Conservation (phyloP, 805 yeast species). For the Candida maesae region DNA sequence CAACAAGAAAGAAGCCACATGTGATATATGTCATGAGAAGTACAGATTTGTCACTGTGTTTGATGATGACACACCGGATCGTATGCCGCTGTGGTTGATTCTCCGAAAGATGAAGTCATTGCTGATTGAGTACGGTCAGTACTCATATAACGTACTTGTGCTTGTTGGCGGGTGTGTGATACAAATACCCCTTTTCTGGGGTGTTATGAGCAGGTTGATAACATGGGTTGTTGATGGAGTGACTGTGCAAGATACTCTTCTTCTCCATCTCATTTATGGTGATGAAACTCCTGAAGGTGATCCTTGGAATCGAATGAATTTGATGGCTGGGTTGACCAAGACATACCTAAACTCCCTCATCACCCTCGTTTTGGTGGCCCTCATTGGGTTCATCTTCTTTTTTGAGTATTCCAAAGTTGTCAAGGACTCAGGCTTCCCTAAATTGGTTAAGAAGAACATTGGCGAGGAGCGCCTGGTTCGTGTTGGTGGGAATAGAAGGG, state of each 20-base stretch:
- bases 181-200: slow-evolving; percentile 59
- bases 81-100: slow-evolving; percentile 53
- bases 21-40: slow-evolving; percentile 85
- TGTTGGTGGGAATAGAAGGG: not conserved
- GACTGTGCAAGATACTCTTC: slow-evolving; percentile 37
- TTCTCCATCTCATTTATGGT: slow-evolving; percentile 25
- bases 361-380: slow-evolving; percentile 38
- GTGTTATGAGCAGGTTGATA: slow-evolving; percentile 46
- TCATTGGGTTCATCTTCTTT: slow-evolving; percentile 44
- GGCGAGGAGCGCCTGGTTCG: slow-evolving; percentile 36
- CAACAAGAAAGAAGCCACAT: slow-evolving; percentile 48
- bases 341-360: slow-evolving; percentile 26
- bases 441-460: slow-evolving; percentile 52
- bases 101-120: slow-evolving; percentile 33
- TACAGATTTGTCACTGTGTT: slow-evolving; percentile 67
- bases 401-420: slow-evolving; percentile 69
- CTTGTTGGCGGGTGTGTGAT: slow-evolving; percentile 39
- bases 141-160: slow-evolving; percentile 19
- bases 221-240: slow-evolving; percentile 55
- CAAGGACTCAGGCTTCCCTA: slow-evolving; percentile 63
- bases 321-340: slow-evolving; percentile 3
- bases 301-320: slow-evolving; percentile 11
- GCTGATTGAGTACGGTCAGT: slow-evolving; percentile 13
- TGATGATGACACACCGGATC: slow-evolving; percentile 58
- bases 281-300: slow-evolving; percentile 18